A percentile compares a stretch with the other conserved stretches of the same genome.
Evolutionary conservation across 768 basidiomycete species (phyloP).

Genomic region (Solioccasus polychromus): DNA sequence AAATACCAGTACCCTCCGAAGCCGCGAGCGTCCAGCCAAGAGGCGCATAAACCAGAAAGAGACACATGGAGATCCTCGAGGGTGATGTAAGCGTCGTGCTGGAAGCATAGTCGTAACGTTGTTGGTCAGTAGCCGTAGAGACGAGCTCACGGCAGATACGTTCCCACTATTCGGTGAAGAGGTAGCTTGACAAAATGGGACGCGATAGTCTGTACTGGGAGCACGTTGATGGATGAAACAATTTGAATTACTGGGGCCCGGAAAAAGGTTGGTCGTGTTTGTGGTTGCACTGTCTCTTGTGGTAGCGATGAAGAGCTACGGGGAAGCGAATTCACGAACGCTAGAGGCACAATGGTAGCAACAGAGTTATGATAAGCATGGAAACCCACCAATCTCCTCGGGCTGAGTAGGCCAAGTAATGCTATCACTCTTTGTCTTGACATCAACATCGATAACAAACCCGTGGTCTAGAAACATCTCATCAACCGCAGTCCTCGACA

Average conservation of each 20-base stretch:
- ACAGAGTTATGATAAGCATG: constrained; percentile 60
- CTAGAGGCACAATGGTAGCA: constrained; percentile 53
- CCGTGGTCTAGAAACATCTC: constrained; percentile 58
- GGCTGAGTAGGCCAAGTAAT: constrained; percentile 80
- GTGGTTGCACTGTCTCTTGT: constrained; percentile 24
- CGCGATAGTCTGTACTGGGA: constrained; percentile 56
- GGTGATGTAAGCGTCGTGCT: constrained; percentile 10
- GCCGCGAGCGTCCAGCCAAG: constrained; percentile 63
- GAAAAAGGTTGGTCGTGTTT: constrained; percentile 36
- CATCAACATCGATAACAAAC: constrained; percentile 59
- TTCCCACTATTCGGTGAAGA: constrained; percentile 11
- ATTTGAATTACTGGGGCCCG: constrained; percentile 66
- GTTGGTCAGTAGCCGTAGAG: constrained; percentile 55
- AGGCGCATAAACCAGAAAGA: constrained; percentile 69
- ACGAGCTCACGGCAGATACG: constrained; percentile 27
- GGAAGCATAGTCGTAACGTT: constrained; percentile 42
- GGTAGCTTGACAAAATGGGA: constrained; percentile 54
- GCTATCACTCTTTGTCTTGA: constrained; percentile 45
- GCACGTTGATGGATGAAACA: constrained; percentile 65
- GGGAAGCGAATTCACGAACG: constrained; percentile 47
- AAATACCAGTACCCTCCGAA: constrained; percentile 74
- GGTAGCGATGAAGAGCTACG: constrained; percentile 7
- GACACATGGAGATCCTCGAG: constrained; percentile 33
- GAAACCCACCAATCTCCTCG: constrained; percentile 68
- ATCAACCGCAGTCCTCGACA: constrained; percentile 1